These are phyloP conservation scores for Lachnellula suecica DNA, from an alignment of 2,329 filamentous ascomycete genomes.

Conservation along the genomic window DNA sequence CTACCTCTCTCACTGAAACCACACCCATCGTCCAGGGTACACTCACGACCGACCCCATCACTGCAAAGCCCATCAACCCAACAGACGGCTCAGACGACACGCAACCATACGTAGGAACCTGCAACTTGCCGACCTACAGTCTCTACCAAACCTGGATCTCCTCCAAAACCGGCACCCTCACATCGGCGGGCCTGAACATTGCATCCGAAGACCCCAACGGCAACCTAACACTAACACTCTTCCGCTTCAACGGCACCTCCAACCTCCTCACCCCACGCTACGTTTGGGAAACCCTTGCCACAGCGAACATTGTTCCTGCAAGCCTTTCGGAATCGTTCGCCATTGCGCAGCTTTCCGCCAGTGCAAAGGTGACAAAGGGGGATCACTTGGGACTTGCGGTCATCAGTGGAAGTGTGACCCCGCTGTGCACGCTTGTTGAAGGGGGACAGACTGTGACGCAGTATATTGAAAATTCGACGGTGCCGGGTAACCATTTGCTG, in stretches of 20 bases:
- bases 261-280: slow-evolving; percentile 23
- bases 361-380: background rate
- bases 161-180: slow-evolving; percentile 15
- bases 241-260: slow-evolving; percentile 20
- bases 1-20: too few relatives aligned
- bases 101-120: slow-evolving; percentile 9
- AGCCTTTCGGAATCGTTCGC: background rate
- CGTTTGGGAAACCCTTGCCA: slow-evolving; percentile 23
- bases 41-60: slow-evolving; percentile 1
- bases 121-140: slow-evolving; percentile 17
- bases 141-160: slow-evolving; percentile 25
- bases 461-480: background rate
- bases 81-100: slow-evolving; percentile 16
- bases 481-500: slow-evolving; percentile 9
- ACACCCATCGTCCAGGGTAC: too few relatives aligned
- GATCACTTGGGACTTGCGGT: background rate
- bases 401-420: background rate
- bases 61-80: slow-evolving; percentile 6
- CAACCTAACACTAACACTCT: slow-evolving; percentile 18
- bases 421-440: background rate
- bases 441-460: background rate
- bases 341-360: background rate
- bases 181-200: slow-evolving; percentile 20
- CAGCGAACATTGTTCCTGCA: slow-evolving; percentile 4
- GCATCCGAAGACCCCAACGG: slow-evolving; percentile 13